Base-by-base conservation (phyloP, 805 yeast species). In the Candida boidinii region DNA sequence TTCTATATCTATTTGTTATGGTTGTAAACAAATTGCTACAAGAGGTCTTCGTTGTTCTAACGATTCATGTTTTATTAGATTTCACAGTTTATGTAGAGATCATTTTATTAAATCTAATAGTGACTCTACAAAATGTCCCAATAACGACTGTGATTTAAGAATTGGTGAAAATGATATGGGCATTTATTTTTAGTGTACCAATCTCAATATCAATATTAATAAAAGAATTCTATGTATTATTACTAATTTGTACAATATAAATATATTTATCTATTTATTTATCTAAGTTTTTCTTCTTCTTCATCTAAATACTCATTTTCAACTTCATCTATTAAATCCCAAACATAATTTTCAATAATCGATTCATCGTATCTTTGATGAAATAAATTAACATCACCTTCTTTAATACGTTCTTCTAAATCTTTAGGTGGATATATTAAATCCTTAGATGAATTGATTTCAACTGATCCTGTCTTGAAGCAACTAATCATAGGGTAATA, bases 401-500 rank as follows among this genome's bases (percentile, higher is more conserved):
- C 17, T 2, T 36, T 51, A 0, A 51, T 15, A 1, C 44, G 41
- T 7, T 42, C 48, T 17, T 52, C 50, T 7, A 64, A 21, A 11
- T 56, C 61, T 0, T 45, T 49, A 1, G 79, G 72, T 11, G 59
- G 55, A 33, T 45, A 64, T 39, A 64, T 62, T 44, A 87, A 70
- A 10, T 75, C 64, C 0, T 85, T 80, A 0, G 87, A 82, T 3
- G 85, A 66, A 41, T 82, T 76, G 36, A 90, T 53, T 38, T 70
- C 62, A 5, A 84, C 94, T 8, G 70, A 60, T 0, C 97, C 97
- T 3, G 80, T 80, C 42, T 74, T 75, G 51, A 74, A 92, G 17
- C 81, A 82, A 34, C 95, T 82, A 22, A 85, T 66, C 62, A 87
- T 84, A 2, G 98, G 97, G 56, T 78, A 92, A 52, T 92, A 92